A percentile compares a stretch with the other conserved stretches of the same genome.
Conservation (phyloP, 148 eudicot genomes). For the Rhododendron kiyosumense region DNA sequence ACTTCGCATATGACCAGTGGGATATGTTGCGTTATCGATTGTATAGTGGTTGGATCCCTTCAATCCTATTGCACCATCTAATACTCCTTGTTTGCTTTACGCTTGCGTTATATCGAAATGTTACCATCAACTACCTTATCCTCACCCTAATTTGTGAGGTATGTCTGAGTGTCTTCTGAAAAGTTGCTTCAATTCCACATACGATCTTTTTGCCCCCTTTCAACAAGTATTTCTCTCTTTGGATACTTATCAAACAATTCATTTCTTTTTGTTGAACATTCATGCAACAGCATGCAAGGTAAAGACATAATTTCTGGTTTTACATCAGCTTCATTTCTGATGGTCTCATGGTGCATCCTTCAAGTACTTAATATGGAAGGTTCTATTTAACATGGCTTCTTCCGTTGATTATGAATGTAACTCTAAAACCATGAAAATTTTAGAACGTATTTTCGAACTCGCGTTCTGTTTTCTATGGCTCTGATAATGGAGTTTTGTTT, state of each 20-base stretch:
- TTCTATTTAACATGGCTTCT: not conserved
- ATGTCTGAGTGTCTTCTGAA: slow-evolving; percentile 1
- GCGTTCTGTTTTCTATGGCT: not conserved
- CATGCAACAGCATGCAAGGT: not conserved
- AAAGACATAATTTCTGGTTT: not conserved
- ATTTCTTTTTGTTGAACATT: not conserved
- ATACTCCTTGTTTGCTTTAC: slow-evolving; percentile 89
- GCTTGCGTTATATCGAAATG: slow-evolving; percentile 72
- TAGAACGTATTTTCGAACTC: not conserved
- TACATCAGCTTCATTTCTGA: not conserved
- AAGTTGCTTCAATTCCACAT: not conserved
- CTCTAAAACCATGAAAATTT: not conserved
- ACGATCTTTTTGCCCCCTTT: not conserved
- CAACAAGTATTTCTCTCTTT: not conserved
- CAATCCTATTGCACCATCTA: slow-evolving; percentile 78
- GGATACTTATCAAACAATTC: not conserved
- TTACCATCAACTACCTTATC: slow-evolving; percentile 95
- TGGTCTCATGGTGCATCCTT: not conserved
- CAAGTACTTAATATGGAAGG: not conserved
- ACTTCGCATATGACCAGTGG: slow-evolving; percentile 92
- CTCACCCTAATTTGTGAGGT: slow-evolving; percentile 96
- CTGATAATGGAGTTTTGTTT: not conserved
- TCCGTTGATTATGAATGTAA: not conserved
- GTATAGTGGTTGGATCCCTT: slow-evolving; percentile 67
- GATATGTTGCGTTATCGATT: slow-evolving; percentile 71